Conservation (phyloP, 805 yeast genomes). For the Saturnispora sekii region DNA sequence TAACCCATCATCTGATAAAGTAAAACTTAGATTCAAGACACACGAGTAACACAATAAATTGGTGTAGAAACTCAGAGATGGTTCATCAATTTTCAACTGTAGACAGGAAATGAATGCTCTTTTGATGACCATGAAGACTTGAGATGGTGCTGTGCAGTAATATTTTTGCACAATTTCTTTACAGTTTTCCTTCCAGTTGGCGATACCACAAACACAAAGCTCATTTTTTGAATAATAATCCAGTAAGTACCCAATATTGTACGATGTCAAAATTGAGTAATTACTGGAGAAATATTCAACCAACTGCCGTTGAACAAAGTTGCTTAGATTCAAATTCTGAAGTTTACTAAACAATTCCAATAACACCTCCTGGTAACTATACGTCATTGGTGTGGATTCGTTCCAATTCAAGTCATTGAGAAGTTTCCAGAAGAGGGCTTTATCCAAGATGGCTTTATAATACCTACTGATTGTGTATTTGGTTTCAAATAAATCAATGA, state of each 20-base stretch:
- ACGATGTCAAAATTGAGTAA: constrained; percentile 11
- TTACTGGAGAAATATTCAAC: constrained; percentile 16
- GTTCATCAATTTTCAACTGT: constrained; percentile 13
- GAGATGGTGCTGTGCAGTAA: constrained; percentile 25
- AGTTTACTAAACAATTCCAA: constrained; percentile 16
- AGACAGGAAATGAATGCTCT: constrained; percentile 13
- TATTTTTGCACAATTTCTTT: constrained; percentile 34
- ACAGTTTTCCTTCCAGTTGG: constrained; percentile 43
- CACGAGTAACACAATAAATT: constrained; percentile 14
- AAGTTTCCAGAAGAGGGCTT: constrained; percentile 12
- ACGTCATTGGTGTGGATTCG: not conserved
- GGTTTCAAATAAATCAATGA: constrained; percentile 11
- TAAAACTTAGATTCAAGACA: constrained; percentile 8
- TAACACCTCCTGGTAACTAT: constrained; percentile 3
- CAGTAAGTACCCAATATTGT: constrained; percentile 30
- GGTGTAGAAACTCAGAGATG: constrained; percentile 11
- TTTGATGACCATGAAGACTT: constrained; percentile 15
- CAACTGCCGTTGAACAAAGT: constrained; percentile 8
- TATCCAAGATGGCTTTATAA: constrained; percentile 10
- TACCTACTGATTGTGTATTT: constrained; percentile 9
- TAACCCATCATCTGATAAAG: constrained; percentile 7
- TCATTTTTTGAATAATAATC: constrained; percentile 38
- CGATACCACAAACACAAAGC: constrained; percentile 43
- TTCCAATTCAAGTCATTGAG: constrained; percentile 6
- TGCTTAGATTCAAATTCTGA: constrained; percentile 10